phyloP scores from a whole-genome alignment of 2,329 filamentous ascomycete genomes.

The Paraconiothyrium brasiliense region DNA sequence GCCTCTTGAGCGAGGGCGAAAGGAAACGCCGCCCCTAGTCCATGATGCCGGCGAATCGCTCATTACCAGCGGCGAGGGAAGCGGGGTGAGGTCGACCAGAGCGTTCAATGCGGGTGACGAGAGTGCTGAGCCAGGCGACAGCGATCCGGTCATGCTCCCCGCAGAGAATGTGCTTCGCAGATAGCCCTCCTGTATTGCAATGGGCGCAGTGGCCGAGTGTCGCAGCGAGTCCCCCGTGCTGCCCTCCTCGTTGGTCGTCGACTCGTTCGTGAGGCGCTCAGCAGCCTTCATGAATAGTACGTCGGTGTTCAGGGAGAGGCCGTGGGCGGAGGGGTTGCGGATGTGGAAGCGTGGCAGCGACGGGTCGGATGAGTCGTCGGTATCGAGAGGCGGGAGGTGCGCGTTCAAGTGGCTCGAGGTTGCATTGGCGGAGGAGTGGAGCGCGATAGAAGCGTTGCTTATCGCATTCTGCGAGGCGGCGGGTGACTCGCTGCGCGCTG shows the following conservation, averaged over 20 bases:
- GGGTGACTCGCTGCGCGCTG: slow-evolving; percentile 17
- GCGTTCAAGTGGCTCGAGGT: slow-evolving; percentile 36
- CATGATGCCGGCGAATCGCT: slow-evolving; percentile 55
- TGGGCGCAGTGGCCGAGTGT: slow-evolving; percentile 50
- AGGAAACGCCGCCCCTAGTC: slow-evolving; percentile 45
- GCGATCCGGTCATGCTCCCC: slow-evolving; percentile 54
- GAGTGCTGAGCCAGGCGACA: slow-evolving; percentile 57
- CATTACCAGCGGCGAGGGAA: slow-evolving; percentile 59
- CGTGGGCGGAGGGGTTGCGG: slow-evolving; percentile 43
- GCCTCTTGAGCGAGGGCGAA: slow-evolving; percentile 48
- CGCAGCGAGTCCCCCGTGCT: slow-evolving; percentile 37
- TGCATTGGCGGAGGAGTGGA: slow-evolving; percentile 30
- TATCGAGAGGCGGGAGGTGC: slow-evolving; percentile 31
- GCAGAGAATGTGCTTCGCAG: slow-evolving; percentile 54
- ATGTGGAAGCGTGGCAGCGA: slow-evolving; percentile 42
- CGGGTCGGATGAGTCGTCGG: slow-evolving; percentile 36
- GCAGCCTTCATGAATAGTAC: slow-evolving; percentile 25
- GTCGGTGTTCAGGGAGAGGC: slow-evolving; percentile 41
- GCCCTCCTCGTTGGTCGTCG: slow-evolving; percentile 46
- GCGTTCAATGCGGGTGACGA: slow-evolving; percentile 60
- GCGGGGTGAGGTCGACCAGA: slow-evolving; percentile 60
- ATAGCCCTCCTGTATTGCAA: slow-evolving; percentile 47
- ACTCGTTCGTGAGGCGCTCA: slow-evolving; percentile 29
- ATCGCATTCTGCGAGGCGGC: slow-evolving; percentile 8
- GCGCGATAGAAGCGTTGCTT: slow-evolving; percentile 20